Evolutionary conservation across 2,329 filamentous ascomycete species (phyloP), one percentile per base, ranked within the genome.

Genomic region (Paecilomyces sp.): DNA sequence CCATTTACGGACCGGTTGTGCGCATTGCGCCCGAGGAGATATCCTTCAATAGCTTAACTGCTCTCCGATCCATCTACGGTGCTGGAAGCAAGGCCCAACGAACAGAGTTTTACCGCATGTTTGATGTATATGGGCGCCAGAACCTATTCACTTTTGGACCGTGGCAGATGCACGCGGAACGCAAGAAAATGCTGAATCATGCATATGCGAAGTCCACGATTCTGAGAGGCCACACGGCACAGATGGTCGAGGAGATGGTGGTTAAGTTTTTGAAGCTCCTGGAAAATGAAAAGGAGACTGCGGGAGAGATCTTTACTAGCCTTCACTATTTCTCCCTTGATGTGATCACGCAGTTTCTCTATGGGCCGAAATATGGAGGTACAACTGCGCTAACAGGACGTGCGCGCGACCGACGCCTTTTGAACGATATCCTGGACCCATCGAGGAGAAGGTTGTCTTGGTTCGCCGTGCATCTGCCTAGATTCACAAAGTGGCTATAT

Each of bases 251-350:
- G 59, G 67, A 67, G 0, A 80, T 80, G 57, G 74, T 74, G 0
- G 66, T 65, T 15, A 64, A 73, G 9, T 83, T 74, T 59, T 58
- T 83, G 58, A 52, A 72, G 0, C 65, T 82, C 9, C 57, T 83
- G 18, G 71, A 78, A 56, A 57, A 56, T 3, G 71, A 77, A 18
- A 65, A 69, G 3, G 67, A 70, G 0, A 61, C 62, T 1, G 68
- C 71, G 2, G 71, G 72, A 28, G 79, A 83, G 61, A 79, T 81
- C 31, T 83, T 83, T 62, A 66, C 66, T 1, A 80, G 72, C 56
- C 68, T 84, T 24, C 82, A 84, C 66, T 84, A 80, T 66, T 84
- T 79, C 67, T 79, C 79, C 11, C 70, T 85, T 12, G 81, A 85
- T 65, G 76, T 71, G 56, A 83, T 84, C 61, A 82, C 81, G 0